phyloP scores from a whole-genome alignment of 108 stramenopile genomes.

The Conticribra weissflogii region DNA sequence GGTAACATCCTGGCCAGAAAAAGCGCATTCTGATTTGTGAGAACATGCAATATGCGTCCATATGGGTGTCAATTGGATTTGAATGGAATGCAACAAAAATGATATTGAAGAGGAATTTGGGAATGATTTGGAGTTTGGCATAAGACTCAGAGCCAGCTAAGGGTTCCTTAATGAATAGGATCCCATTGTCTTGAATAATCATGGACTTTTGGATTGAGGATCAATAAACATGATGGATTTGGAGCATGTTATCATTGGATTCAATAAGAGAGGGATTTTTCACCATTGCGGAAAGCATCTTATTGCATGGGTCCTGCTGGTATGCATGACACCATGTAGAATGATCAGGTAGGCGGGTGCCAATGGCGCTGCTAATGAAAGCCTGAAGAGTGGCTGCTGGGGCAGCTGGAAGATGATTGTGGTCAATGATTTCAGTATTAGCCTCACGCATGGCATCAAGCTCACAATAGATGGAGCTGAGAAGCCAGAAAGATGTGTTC shows the following conservation, averaged over 20 bases:
- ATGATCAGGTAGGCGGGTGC: not conserved
- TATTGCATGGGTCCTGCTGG: too few relatives aligned
- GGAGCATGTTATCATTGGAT: too few relatives aligned
- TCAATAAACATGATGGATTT: too few relatives aligned
- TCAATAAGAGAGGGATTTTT: too few relatives aligned
- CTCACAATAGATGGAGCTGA: not conserved
- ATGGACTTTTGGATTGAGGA: too few relatives aligned
- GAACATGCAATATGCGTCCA: not conserved
- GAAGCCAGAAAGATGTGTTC: not conserved
- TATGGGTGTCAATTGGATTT: not conserved
- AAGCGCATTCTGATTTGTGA: not conserved
- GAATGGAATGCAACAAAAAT: slow-evolving; percentile 5
- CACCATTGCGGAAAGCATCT: too few relatives aligned
- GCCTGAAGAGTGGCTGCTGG: slow-evolving; percentile 5
- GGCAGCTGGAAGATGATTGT: not conserved
- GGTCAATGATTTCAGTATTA: slow-evolving; percentile 6
- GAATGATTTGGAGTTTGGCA: not conserved
- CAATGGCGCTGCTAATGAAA: slow-evolving; percentile 1
- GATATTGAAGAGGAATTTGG: not conserved
- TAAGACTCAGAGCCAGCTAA: not conserved
- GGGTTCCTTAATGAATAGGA: not conserved
- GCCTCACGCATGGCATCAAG: not conserved
- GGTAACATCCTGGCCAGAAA: not conserved
- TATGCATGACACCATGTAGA: too few relatives aligned
- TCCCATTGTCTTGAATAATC: not conserved